phyloP scores from a whole-genome alignment of 148 eudicot genomes.

The Rhododendron simsii region DNA sequence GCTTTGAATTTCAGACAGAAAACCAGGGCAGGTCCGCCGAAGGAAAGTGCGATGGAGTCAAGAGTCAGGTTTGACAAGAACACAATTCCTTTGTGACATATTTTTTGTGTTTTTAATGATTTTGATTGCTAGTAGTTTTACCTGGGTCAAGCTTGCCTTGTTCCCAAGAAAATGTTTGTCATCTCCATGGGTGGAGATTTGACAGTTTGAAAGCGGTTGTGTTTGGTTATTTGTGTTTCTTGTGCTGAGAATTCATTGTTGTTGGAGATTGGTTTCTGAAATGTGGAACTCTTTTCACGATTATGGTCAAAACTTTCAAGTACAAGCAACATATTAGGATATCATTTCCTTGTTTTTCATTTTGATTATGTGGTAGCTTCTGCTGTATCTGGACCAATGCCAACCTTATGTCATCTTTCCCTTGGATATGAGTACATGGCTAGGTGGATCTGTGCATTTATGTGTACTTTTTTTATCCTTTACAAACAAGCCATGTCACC shows the following conservation, averaged over 20 bases:
- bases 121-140: not conserved
- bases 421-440: not conserved
- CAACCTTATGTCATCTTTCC: not conserved
- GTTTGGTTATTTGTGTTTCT: not conserved
- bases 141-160: not conserved
- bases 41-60: constrained; percentile 35
- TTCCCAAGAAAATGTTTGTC: not conserved
- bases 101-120: not conserved
- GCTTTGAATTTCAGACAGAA: constrained; percentile 28
- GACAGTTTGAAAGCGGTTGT: not conserved
- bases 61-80: constrained; percentile 30
- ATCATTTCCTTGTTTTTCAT: not conserved
- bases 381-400: not conserved
- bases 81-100: not conserved
- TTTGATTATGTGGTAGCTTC: not conserved
- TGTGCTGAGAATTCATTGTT: not conserved
- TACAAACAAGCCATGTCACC: not conserved
- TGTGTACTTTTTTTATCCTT: not conserved
- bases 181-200: not conserved
- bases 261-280: not conserved
- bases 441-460: not conserved
- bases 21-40: constrained; percentile 12
- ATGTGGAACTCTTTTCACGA: not conserved
- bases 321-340: not conserved
- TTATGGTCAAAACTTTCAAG: not conserved